Evolutionary conservation across 2,329 filamentous ascomycete genomes (phyloP), one percentile per base, ranked within the genome.

Genomic region (Dactylonectria macrodidyma): DNA sequence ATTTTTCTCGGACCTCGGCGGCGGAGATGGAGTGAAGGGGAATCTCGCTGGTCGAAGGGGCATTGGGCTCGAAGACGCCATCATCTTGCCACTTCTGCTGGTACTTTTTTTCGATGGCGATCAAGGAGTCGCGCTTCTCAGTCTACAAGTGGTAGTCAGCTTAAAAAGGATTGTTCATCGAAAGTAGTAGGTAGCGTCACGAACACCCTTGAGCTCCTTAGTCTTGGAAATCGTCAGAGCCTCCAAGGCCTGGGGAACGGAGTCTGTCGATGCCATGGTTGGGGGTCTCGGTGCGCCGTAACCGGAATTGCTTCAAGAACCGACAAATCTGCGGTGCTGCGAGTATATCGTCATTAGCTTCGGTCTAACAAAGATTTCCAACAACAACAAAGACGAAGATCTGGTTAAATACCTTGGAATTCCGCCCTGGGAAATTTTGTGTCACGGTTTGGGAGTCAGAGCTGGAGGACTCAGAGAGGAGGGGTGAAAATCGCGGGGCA

Each of bases 41-140:
- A 71, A 95, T 89, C 74, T 98, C 95, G 71, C 88, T 84, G 59
- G 91, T 90, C 22, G 93, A 90, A 38, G 96, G 96, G 26, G 96
- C 95, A 82, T 98, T 86, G 75, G 91, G 88, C 82, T 98, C 88
- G 88, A 98, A 99, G 74, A 97, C 85, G 64, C 77, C 68, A 56
- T 81, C 81, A 7, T 82, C 76, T 54, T 79, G 75, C 81, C 81
- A 83, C 88, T 91, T 87, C 78, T 91, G 85, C 84, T 98, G 95
- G 83, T 97, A 98, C 80, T 95, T 95, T 85, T 96, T 97, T 85
- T 98, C 95, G 77, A 92, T 89, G 36, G 90, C 90, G 75, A 96
- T 91, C 73, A 97, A 86, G 58, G 91, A 89, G 78, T 97, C 94
- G 80, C 95, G 88, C 84, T 97, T 97, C 77, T 97, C 94, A 46